Base-by-base conservation (phyloP, 2,329 filamentous ascomycete genomes). In the Hypocrella siamensis region DNA sequence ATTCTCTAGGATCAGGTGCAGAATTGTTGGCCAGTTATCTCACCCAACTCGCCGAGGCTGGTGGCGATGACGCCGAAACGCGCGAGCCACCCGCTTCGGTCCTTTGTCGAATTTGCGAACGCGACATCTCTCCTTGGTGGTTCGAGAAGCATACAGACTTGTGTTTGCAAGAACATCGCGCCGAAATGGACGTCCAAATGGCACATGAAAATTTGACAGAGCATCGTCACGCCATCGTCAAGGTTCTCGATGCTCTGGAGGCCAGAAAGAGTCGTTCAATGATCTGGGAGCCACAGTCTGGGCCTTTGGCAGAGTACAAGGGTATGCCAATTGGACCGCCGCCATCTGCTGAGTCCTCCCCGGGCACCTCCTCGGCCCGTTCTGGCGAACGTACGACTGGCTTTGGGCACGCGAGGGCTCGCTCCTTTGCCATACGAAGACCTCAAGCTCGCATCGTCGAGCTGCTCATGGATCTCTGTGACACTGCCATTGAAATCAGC, bases 81-180 rank as follows among this genome's bases (percentile, higher is more conserved):
- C 77, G 86, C 49, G 76, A 84, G 8, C 83, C 84, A 5, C 83
- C 84, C 3, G 85, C 88, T 0, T 83, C 85, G 1, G 79, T 96
- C 4, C 70, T 98, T 12, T 98, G 90, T 54, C 84, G 90, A 32
- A 96, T 98, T 34, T 98, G 90, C 53, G 90, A 98, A 52, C 82
- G 90, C 33, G 84, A 94, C 39, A 96, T 98, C 38, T 84, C 84
- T 4, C 85, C 88, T 1, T 98, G 90, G 90, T 98, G 90, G 92
- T 98, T 98, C 45, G 90, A 98, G 57, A 98, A 96, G 54, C 90
- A 98, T 52, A 93, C 88, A 2, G 92, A 98, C 46, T 62, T 96
- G 15, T 98, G 90, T 48, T 64, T 94, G 34, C 86, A 96, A 51
- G 90, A 98, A 51, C 90, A 98, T 49, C 78, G 81, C 31, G 88